A percentile compares a stretch with the other conserved stretches of the same genome.
Evolutionary conservation across 305 asterid species (phyloP).

Genomic region (Fraxinus xanthoxyloides): DNA sequence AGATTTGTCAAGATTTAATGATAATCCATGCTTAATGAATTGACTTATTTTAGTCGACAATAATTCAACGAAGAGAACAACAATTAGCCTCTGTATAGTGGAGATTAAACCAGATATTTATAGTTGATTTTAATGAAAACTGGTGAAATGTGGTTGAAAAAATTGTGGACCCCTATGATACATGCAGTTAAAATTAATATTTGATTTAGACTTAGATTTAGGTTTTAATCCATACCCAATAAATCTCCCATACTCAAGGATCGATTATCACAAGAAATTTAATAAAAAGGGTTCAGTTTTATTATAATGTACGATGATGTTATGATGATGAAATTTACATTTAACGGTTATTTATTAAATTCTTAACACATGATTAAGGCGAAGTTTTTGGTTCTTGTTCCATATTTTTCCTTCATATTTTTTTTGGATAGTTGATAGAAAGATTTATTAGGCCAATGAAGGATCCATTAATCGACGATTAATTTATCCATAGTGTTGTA

Average conservation of each 20-base stretch:
- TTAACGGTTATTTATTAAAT: background rate
- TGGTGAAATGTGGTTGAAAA: too few relatives aligned
- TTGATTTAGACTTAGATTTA: too few relatives aligned
- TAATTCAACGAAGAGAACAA: background rate
- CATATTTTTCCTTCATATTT: background rate
- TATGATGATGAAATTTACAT: background rate
- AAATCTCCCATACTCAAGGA: background rate
- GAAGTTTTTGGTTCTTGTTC: constrained; percentile 2
- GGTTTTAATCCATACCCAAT: background rate
- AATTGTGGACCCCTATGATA: too few relatives aligned
- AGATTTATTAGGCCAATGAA: background rate
- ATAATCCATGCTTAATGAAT: background rate
- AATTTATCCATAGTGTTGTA: background rate
- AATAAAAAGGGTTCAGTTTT: background rate
- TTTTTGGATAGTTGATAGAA: background rate
- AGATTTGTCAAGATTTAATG: constrained; percentile 22
- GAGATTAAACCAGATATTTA: too few relatives aligned
- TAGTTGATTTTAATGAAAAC: too few relatives aligned
- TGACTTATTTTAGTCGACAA: background rate
- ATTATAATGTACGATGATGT: background rate
- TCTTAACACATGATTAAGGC: background rate
- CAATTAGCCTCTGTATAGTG: background rate
- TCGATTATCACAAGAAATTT: background rate
- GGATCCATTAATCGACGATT: background rate
- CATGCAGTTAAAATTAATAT: too few relatives aligned